Evolutionary conservation across 2,329 filamentous ascomycete genomes (phyloP).

Genomic region (Talaromyces sp.): DNA sequence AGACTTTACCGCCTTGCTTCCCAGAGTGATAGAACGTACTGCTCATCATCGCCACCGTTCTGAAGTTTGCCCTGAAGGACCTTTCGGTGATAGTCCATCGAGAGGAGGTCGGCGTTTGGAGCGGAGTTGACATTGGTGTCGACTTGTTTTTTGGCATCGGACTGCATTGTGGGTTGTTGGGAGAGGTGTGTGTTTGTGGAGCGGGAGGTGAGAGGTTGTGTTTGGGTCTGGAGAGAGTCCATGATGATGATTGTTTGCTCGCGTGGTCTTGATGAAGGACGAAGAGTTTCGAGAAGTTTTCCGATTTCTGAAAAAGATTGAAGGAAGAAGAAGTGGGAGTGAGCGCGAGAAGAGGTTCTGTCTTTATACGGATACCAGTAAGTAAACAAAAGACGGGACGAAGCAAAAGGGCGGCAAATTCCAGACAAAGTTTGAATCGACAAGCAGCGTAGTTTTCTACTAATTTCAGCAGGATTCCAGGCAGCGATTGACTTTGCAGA

Average conservation of each 20-base stretch:
- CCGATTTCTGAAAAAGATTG: not conserved
- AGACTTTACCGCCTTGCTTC: conserved; percentile 13
- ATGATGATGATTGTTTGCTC: not conserved
- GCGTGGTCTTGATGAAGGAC: not conserved
- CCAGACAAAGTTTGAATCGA: not conserved
- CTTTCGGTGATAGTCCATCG: conserved; percentile 45
- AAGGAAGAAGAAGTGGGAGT: not conserved
- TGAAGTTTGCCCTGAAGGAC: conserved; percentile 42
- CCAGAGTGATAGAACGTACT: conserved; percentile 29
- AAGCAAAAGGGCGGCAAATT: not conserved
- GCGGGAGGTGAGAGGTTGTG: conserved; percentile 39
- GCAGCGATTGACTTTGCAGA: not conserved
- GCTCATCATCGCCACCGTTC: conserved; percentile 28
- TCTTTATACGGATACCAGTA: conserved; percentile 1
- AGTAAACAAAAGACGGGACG: not conserved
- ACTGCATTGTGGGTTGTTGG: not conserved
- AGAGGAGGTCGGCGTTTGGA: conserved; percentile 28
- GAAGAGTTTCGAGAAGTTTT: not conserved
- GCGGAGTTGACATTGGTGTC: conserved; percentile 35
- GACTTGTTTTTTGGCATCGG: conserved; percentile 11
- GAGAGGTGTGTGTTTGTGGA: conserved; percentile 42
- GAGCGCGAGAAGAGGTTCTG: not conserved
- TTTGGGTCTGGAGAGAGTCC: conserved; percentile 22
- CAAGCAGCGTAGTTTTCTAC: not conserved
- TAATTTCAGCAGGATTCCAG: not conserved